Base-by-base conservation (phyloP, 2,329 filamentous ascomycete genomes). In the Beauveria asiatica region DNA sequence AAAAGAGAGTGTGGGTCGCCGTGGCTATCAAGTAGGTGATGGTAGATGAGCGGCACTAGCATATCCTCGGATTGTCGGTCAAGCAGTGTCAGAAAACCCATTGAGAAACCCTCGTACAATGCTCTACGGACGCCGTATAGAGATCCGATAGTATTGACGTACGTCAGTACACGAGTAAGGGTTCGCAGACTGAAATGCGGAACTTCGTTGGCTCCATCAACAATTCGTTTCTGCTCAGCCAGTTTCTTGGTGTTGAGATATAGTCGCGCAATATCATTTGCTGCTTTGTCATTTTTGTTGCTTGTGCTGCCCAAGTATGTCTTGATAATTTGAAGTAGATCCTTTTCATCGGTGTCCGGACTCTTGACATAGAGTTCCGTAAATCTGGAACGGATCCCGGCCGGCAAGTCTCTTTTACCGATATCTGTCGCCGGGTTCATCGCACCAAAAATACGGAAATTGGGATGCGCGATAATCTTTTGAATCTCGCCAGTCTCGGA, bases 371-470 rank as follows among this genome's bases (percentile, higher is more conserved):
- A 99, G 23, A 99, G 80, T 72, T 99, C 94, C 0, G 94, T 97
- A 70, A 99, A 99, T 53, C 92, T 84, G 9, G 92, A 96, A 59
- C 93, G 83, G 48, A 97, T 84, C 1, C 93, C 92, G 59, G 90
- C 85, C 0, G 93, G 92, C 17, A 99, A 78, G 72, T 99, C 94
- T 60, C 93, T 87, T 75, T 99, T 99, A 62, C 95, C 94, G 60
- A 97, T 86, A 76, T 99, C 94, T 3, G 94, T 99, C 5, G 94
- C 94, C 33, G 94, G 94, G 69, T 99, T 99, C 94, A 99, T 99
- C 30, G 95, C 94, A 56, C 90, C 95, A 70, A 99, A 99, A 16
- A 99, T 89, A 44, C 94, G 86, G 72, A 99, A 99, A 64, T 96
- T 86, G 0, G 91, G 87, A 72, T 99, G 93, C 0, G 92, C 94